These are phyloP conservation scores for Exserohilum rostratum DNA, from an alignment of 2,329 filamentous ascomycete genomes.

Conservation along the genomic window DNA sequence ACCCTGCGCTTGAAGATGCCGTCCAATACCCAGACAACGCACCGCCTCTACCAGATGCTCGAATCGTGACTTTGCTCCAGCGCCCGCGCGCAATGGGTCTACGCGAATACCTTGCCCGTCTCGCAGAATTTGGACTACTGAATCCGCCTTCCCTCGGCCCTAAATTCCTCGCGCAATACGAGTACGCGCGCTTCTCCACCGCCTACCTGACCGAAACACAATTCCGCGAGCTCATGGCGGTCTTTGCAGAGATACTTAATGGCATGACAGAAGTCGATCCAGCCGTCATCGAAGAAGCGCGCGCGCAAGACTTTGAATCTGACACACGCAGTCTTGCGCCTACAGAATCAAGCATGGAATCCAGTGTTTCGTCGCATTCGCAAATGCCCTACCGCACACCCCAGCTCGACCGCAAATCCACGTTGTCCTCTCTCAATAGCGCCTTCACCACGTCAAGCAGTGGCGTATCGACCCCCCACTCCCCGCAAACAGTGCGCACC, in stretches of 20 bases:
- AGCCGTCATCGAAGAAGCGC: constrained; percentile 56
- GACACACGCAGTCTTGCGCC: constrained; percentile 45
- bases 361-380: constrained; percentile 30
- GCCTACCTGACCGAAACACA: constrained; percentile 69
- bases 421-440: constrained; percentile 27
- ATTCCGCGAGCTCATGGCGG: constrained; percentile 80
- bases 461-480: constrained; percentile 16
- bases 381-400: constrained; percentile 38
- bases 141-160: constrained; percentile 56
- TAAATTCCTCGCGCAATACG: constrained; percentile 77
- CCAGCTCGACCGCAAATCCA: constrained; percentile 27
- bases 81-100: constrained; percentile 74
- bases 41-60: constrained; percentile 62
- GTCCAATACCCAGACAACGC: constrained; percentile 30
- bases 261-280: constrained; percentile 72
- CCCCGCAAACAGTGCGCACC: constrained; percentile 39
- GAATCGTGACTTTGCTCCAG: constrained; percentile 73
- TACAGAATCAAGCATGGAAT: constrained; percentile 30
- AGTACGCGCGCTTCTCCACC: constrained; percentile 81
- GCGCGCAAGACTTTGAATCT: constrained; percentile 31
- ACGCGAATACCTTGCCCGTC: constrained; percentile 76
- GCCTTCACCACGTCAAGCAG: constrained; percentile 16
- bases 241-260: constrained; percentile 81
- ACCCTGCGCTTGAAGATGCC: constrained; percentile 50
- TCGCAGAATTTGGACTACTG: constrained; percentile 71